Conservation (phyloP, 2,329 filamentous ascomycete genomes). For the Magnaporthiopsis poae region DNA sequence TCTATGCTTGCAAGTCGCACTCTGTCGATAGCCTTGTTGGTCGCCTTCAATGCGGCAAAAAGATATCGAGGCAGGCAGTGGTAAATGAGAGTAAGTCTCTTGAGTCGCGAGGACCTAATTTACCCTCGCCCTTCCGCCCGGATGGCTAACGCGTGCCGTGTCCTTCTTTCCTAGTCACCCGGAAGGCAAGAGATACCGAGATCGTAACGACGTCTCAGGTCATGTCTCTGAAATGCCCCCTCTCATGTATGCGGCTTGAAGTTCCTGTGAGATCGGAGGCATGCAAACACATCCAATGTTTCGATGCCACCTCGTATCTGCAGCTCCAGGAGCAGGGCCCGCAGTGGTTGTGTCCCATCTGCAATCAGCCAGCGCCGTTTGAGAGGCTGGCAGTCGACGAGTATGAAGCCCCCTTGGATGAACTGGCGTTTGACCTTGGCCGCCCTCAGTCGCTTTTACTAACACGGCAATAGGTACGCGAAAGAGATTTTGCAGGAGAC, state of each 20-base stretch:
- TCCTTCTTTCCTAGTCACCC: constrained; percentile 49
- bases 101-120: background rate
- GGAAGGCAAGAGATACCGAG: constrained; percentile 74
- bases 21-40: constrained; percentile 62
- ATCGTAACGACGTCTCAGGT: constrained; percentile 81
- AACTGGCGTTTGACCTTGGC: background rate
- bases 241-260: constrained; percentile 74
- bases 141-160: background rate
- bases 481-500: constrained; percentile 75
- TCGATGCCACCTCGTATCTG: constrained; percentile 84
- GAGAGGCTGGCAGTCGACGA: constrained; percentile 79
- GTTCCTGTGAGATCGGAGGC: constrained; percentile 68
- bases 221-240: constrained; percentile 83
- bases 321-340: constrained; percentile 92
- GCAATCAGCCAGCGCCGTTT: constrained; percentile 72
- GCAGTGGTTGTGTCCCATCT: constrained; percentile 93
- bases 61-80: constrained; percentile 72
- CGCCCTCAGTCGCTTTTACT: constrained; percentile 10
- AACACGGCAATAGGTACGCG: constrained; percentile 54
- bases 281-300: constrained; percentile 88
- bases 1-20: constrained; percentile 66
- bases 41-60: constrained; percentile 54
- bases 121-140: background rate
- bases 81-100: constrained; percentile 63
- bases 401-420: constrained; percentile 36